These are phyloP conservation scores for Leccinum pellstonianum DNA, from an alignment of 768 basidiomycete species.

Conservation along the genomic window DNA sequence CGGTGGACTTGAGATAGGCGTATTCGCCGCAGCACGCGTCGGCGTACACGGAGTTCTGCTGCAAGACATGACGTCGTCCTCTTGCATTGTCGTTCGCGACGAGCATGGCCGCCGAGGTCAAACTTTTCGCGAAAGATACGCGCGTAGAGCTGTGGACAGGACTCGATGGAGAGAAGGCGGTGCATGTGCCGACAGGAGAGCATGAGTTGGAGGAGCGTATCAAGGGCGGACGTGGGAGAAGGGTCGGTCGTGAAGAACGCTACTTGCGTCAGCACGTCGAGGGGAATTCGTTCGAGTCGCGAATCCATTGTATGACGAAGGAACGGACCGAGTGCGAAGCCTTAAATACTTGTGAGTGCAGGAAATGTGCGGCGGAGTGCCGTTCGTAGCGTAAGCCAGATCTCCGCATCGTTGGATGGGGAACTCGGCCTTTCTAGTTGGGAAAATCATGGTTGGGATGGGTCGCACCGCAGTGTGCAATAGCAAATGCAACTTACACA, in stretches of 20 bases:
- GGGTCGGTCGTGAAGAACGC: slow-evolving; percentile 46
- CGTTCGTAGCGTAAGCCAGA: slow-evolving; percentile 34
- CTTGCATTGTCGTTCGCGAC: slow-evolving; percentile 32
- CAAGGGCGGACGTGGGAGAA: slow-evolving; percentile 39
- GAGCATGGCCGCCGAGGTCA: slow-evolving; percentile 35
- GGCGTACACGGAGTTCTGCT: slow-evolving; percentile 48
- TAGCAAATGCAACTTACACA: slow-evolving; percentile 32
- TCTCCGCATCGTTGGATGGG: slow-evolving; percentile 34
- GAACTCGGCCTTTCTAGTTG: slow-evolving; percentile 35
- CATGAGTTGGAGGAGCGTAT: slow-evolving; percentile 43
- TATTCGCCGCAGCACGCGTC: slow-evolving; percentile 48
- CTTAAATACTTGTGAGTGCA: slow-evolving; percentile 27
- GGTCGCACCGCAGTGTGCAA: slow-evolving; percentile 31
- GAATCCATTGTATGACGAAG: slow-evolving; percentile 41
- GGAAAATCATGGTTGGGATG: slow-evolving; percentile 32
- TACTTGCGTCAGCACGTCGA: slow-evolving; percentile 57
- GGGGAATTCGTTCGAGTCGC: slow-evolving; percentile 48
- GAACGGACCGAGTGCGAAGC: slow-evolving; percentile 7
- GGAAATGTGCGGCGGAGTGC: slow-evolving; percentile 30
- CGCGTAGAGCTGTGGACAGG: slow-evolving; percentile 56
- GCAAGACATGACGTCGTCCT: slow-evolving; percentile 41
- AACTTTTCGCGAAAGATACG: slow-evolving; percentile 52
- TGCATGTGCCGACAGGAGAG: slow-evolving; percentile 47
- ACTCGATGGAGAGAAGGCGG: slow-evolving; percentile 39
- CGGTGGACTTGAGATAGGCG: slow-evolving; percentile 32